Evolutionary conservation across 2,329 filamentous ascomycete genomes (phyloP).

Genomic region (Leptographium flavum): DNA sequence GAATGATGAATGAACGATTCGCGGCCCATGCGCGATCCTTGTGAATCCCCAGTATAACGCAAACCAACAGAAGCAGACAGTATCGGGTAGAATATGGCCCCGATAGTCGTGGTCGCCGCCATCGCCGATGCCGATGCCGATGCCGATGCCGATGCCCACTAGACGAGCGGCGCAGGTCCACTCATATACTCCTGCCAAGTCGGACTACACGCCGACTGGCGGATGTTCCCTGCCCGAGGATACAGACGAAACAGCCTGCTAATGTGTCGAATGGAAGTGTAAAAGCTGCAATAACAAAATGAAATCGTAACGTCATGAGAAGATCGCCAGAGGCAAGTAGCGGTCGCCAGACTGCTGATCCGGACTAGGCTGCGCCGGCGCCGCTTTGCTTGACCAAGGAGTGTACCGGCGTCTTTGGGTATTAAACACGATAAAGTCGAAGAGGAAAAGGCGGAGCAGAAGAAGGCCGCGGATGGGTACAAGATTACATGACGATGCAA

Average conservation of each 20-base stretch:
- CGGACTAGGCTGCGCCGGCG: too few species aligned
- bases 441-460: background rate
- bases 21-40: background rate
- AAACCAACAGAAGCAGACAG: background rate
- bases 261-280: too few species aligned
- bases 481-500: constrained; percentile 58
- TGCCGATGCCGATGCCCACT: too few species aligned
- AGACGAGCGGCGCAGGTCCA: too few species aligned
- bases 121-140: too few species aligned
- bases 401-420: too few species aligned
- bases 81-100: background rate
- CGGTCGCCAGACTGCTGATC: too few species aligned
- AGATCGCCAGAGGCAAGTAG: background rate
- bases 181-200: background rate
- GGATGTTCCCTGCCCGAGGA: background rate
- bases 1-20: background rate
- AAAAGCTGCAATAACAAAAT: background rate
- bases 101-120: too few species aligned
- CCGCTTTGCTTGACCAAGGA: too few species aligned
- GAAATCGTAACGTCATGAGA: constrained; percentile 5
- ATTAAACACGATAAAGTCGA: background rate
- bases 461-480: background rate
- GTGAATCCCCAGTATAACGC: background rate
- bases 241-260: background rate
- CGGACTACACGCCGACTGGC: background rate